Base-by-base conservation (phyloP, 2,329 filamentous ascomycete species). In the Zymoseptoria brevis region DNA sequence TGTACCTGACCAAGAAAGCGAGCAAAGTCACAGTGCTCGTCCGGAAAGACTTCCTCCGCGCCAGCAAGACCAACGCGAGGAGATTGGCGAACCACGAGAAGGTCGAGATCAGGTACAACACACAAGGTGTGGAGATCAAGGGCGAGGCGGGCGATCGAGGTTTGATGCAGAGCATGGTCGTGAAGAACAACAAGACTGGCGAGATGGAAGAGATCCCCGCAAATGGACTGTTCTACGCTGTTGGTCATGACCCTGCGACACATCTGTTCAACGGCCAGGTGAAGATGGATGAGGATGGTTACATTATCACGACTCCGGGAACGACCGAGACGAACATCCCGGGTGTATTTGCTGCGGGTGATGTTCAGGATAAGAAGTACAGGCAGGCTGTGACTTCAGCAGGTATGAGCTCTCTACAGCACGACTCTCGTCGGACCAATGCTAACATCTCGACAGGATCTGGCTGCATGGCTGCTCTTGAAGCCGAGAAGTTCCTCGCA, bases 311-410 rank as follows among this genome's bases (percentile, higher is more conserved):
- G 58, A 84, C 88, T 75, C 88, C 94, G 3, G 95, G 94, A 58
- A 93, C 90, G 52, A 90, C 90, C 60, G 81, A 88, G 71, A 99
- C 94, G 53, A 96, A 85, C 75, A 76, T 96, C 5, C 85, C 90
- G 72, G 94, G 94, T 74, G 90, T 99, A 19, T 99, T 96, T 73
- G 94, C 94, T 45, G 94, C 93, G 8, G 94, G 94, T 64, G 94
- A 99, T 73, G 95, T 99, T 8, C 94, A 99, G 80, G 95, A 99
- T 75, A 99, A 97, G 87, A 86, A 87, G 73, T 99, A 99, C 76
- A 85, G 94, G 74, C 94, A 99, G 80, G 94, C 94, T 53, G 95
- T 99, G 67, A 99, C 94, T 65, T 96, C 92, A 78, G 94, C 94
- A 68, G 93, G 90, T 91, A 80, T 73, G 87, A 19, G 19, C 54